These are phyloP conservation scores for Quambalaria eucalypti DNA, from an alignment of 1,284 basidiomycete species.

Conservation along the genomic window DNA sequence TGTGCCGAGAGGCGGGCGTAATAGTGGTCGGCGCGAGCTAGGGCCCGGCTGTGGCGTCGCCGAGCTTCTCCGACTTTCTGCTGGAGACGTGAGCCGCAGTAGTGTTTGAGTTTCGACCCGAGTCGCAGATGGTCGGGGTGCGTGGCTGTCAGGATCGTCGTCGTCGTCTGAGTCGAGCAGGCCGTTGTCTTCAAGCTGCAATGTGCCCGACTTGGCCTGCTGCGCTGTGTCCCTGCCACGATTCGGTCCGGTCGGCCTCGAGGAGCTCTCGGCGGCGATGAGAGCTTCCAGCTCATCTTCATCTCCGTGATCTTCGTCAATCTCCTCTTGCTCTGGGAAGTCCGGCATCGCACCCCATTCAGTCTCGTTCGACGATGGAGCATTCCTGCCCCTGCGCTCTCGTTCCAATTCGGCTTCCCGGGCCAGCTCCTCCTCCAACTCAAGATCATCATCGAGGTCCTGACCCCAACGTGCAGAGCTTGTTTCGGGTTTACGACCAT, in stretches of 20 bases:
- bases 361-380: no score
- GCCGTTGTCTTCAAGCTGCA: background rate
- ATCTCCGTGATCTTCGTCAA: background rate
- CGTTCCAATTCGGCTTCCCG: background rate
- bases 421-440: background rate
- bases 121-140: background rate
- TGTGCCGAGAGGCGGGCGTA: background rate
- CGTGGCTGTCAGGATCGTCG: background rate
- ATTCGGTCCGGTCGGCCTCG: background rate
- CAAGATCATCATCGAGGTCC: background rate
- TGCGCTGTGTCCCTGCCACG: no score
- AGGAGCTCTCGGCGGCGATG: background rate
- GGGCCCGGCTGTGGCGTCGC: background rate
- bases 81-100: background rate
- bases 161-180: background rate
- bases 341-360: background rate
- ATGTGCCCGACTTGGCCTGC: background rate
- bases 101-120: background rate
- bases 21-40: background rate
- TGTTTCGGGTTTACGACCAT: background rate
- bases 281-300: background rate
- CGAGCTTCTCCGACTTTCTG: background rate
- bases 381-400: no score
- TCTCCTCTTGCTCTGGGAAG: background rate
- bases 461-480: background rate